Conservation (phyloP, 2,329 filamentous ascomycete species). For the Epichloe amarillans region DNA sequence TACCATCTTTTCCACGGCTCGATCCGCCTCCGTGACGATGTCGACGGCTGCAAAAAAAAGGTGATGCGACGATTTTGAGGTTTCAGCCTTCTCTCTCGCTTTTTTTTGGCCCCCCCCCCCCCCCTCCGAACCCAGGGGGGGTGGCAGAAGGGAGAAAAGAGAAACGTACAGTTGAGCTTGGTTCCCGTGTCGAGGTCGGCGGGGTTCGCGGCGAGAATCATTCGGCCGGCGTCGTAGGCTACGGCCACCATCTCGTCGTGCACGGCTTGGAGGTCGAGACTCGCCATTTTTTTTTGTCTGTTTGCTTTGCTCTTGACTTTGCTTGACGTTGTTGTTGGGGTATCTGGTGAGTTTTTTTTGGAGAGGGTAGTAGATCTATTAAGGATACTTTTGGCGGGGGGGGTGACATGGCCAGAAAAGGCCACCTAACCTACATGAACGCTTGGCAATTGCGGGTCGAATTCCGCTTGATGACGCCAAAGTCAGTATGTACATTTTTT, state of each 20-base stretch:
- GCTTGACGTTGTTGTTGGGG: not conserved
- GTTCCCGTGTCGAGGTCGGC: slow-evolving; percentile 42
- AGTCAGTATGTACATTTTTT: not conserved
- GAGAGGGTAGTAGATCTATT: not conserved
- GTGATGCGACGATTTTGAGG: too few relatives aligned
- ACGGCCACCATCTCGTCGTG: slow-evolving; percentile 47
- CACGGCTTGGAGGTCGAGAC: slow-evolving; percentile 44
- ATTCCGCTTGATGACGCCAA: not conserved
- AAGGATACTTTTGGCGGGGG: not conserved
- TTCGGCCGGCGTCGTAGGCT: slow-evolving; percentile 49
- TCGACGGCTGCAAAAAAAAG: slow-evolving; percentile 40
- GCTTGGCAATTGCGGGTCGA: not conserved
- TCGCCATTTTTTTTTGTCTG: not conserved
- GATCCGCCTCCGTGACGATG: slow-evolving; percentile 55
- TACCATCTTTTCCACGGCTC: slow-evolving; percentile 51
- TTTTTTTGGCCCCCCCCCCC: too few relatives aligned
- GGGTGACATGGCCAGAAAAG: not conserved
- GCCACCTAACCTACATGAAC: too few relatives aligned
- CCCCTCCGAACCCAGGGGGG: accelerated
- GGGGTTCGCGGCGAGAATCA: slow-evolving; percentile 50
- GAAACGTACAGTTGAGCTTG: slow-evolving; percentile 49
- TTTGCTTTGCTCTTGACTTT: too few relatives aligned
- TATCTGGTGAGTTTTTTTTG: not conserved
- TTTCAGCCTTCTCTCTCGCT: not conserved
- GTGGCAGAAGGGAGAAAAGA: not conserved